phyloP scores from a whole-genome alignment of 805 yeast species.

The Starmera amethionina region DNA sequence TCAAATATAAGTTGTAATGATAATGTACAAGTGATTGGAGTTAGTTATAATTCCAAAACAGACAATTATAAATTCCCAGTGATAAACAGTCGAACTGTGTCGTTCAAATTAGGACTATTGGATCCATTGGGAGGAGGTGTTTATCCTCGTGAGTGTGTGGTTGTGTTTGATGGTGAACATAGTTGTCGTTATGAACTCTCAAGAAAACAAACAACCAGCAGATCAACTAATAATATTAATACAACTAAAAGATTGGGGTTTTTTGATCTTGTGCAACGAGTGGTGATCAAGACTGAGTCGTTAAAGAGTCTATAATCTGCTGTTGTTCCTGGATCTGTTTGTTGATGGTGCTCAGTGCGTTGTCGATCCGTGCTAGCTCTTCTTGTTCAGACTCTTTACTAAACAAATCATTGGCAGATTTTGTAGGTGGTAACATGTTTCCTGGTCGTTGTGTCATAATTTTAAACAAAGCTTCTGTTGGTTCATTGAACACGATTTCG shows the following conservation, averaged over 20 bases:
- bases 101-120: background rate
- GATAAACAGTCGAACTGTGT: background rate
- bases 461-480: slow-evolving; percentile 83
- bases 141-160: slow-evolving; percentile 1
- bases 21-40: background rate
- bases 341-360: slow-evolving; percentile 34
- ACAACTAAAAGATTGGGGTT: no score
- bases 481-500: slow-evolving; percentile 91
- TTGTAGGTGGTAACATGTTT: slow-evolving; percentile 35
- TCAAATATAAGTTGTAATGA: background rate
- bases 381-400: slow-evolving; percentile 51
- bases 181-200: no score
- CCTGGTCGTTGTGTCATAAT: slow-evolving; percentile 61
- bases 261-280: no score
- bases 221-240: no score
- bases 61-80: background rate
- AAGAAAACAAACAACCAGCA: no score
- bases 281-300: no score
- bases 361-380: slow-evolving; percentile 47
- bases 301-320: background rate
- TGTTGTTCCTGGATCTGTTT: slow-evolving; percentile 26
- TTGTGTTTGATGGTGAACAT: background rate
- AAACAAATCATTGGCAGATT: slow-evolving; percentile 26
- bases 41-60: background rate
- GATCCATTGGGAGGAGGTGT: slow-evolving; percentile 3